Conservation (phyloP, 345 rosid species). For the Gossypium ekmanianum region DNA sequence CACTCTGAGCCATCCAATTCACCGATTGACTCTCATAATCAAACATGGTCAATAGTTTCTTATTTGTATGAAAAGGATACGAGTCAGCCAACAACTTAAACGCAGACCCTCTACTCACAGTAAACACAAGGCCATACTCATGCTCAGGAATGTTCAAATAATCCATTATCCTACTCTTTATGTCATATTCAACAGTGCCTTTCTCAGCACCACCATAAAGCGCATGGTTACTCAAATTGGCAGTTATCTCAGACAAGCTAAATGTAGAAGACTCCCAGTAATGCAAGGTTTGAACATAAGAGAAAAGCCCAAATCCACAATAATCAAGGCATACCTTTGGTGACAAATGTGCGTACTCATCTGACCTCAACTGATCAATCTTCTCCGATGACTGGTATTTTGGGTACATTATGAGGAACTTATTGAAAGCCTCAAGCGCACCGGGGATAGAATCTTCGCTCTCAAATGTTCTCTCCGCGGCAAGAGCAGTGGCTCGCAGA, state of each 20-base stretch:
- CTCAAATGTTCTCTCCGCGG: conserved; percentile 74
- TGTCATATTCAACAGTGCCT: conserved; percentile 83
- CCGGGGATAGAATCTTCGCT: conserved; percentile 67
- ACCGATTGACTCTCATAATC: conserved; percentile 98
- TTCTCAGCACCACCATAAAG: conserved; percentile 88
- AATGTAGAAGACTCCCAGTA: conserved; percentile 98
- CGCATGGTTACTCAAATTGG: conserved; percentile 93
- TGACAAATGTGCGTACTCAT: conserved; percentile 74
- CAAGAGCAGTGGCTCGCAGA: conserved; percentile 82
- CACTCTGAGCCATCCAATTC: conserved; percentile 97
- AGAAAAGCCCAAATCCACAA: conserved; percentile 93
- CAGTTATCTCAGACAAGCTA: conserved; percentile 93
- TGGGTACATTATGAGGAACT: conserved; percentile 87
- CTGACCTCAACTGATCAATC: conserved; percentile 71
- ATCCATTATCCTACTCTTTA: conserved; percentile 91
- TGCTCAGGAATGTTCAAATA: conserved; percentile 93
- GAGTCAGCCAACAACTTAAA: conserved; percentile 91
- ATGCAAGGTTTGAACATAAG: conserved; percentile 83
- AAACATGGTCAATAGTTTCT: conserved; percentile 92
- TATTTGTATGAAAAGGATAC: conserved; percentile 92
- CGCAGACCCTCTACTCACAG: conserved; percentile 99
- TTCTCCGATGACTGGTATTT: conserved; percentile 76
- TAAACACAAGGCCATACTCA: conserved; percentile 97
- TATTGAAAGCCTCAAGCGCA: conserved; percentile 54
- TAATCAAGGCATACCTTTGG: conserved; percentile 99